Percentiles rank a stretch among this genome's conserved stretches.
Evolutionary conservation across 2,329 filamentous ascomycete genomes (phyloP).

Genomic region (Diaporthe capsici): DNA sequence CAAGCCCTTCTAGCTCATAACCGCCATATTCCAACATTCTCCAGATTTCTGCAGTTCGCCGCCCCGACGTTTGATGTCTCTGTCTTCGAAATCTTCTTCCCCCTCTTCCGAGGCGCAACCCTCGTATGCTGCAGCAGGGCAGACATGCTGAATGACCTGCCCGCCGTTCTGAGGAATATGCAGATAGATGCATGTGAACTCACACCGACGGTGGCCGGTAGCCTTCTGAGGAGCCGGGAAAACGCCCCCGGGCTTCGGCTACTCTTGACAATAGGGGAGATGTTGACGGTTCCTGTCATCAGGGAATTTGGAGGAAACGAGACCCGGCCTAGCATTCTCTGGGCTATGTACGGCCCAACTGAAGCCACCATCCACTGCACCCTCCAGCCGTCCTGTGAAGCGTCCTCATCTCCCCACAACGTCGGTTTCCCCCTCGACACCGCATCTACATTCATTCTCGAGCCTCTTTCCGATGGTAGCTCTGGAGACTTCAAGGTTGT

Average conservation of each 20-base stretch:
- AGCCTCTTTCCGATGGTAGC: slow-evolving; percentile 55
- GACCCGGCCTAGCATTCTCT: slow-evolving; percentile 74
- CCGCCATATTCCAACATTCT: slow-evolving; percentile 80
- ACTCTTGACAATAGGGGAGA: slow-evolving; percentile 91
- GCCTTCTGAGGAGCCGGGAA: slow-evolving; percentile 76
- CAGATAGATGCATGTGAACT: slow-evolving; percentile 87
- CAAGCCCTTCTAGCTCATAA: slow-evolving; percentile 89
- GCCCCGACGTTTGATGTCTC: slow-evolving; percentile 95
- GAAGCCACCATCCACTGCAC: slow-evolving; percentile 94
- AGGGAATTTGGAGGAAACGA: slow-evolving; percentile 80
- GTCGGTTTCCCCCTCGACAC: slow-evolving; percentile 87
- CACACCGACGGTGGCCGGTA: slow-evolving; percentile 88
- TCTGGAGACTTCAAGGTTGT: slow-evolving; percentile 60
- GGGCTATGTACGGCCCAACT: slow-evolving; percentile 95
- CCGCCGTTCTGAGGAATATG: slow-evolving; percentile 74
- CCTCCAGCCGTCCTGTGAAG: slow-evolving; percentile 74
- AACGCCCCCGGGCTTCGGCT: slow-evolving; percentile 78
- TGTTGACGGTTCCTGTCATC: slow-evolving; percentile 85
- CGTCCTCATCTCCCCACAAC: slow-evolving; percentile 70
- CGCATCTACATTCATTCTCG: slow-evolving; percentile 81
- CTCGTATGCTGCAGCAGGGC: slow-evolving; percentile 79
- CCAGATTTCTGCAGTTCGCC: slow-evolving; percentile 90
- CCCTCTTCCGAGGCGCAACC: slow-evolving; percentile 80
- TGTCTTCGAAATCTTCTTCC: slow-evolving; percentile 95
- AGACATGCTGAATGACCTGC: slow-evolving; percentile 82